phyloP scores from a whole-genome alignment of 768 basidiomycete species.

The Saitozyma podzolica region DNA sequence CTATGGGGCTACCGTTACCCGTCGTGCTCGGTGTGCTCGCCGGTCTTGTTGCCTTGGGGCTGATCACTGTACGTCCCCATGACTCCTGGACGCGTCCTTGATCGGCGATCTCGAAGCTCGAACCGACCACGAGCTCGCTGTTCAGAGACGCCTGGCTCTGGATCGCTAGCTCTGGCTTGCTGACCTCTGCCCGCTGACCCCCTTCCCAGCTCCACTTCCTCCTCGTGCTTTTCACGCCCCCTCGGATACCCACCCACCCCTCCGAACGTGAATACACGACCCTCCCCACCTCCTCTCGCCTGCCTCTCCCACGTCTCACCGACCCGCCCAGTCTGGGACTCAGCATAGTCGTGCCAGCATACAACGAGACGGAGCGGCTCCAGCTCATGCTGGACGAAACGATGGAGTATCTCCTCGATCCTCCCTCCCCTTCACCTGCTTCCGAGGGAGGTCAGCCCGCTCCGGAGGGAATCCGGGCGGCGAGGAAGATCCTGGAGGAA shows the following conservation, averaged over 20 bases:
- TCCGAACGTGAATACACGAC: constrained; percentile 73
- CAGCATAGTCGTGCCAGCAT: constrained; percentile 83
- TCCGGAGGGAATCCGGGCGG: not conserved
- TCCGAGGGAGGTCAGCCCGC: not conserved
- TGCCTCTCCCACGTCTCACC: constrained; percentile 59
- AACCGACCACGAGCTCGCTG: too few species aligned
- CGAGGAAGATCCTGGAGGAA: constrained; percentile 3
- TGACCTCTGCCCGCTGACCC: not conserved
- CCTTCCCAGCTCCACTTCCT: constrained; percentile 64
- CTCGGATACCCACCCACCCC: constrained; percentile 58
- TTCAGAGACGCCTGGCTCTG: too few species aligned
- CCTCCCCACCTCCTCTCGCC: constrained; percentile 55
- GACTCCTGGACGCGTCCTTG: too few species aligned
- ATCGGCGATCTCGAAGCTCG: too few species aligned
- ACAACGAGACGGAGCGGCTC: constrained; percentile 83
- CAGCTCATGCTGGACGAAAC: constrained; percentile 78
- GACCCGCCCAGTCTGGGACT: constrained; percentile 64
- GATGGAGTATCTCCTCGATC: constrained; percentile 53
- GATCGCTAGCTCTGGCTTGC: too few species aligned
- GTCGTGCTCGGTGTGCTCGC: too few species aligned
- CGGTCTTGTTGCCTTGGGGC: too few species aligned
- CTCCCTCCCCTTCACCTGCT: not conserved
- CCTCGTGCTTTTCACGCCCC: constrained; percentile 73
- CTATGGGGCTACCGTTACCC: too few species aligned
- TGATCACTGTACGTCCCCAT: too few species aligned